Evolutionary conservation across 2,329 filamentous ascomycete genomes (phyloP).

Genomic region (Lasiodiplodia sp.): DNA sequence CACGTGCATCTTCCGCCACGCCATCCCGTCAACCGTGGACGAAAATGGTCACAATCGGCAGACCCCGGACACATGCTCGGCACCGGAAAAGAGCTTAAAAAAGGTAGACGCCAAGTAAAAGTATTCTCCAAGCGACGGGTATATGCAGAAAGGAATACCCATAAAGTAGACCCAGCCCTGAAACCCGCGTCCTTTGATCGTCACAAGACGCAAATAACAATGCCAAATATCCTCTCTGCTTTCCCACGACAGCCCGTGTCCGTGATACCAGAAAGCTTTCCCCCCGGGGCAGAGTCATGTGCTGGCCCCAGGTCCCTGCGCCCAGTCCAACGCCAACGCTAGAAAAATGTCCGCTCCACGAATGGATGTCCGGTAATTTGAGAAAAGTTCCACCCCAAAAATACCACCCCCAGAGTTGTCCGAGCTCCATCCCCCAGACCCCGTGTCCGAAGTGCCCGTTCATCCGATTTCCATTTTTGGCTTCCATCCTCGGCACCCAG

Average conservation of each 20-base stretch:
- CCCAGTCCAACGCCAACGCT: slow-evolving; percentile 25
- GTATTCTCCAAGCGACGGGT: slow-evolving; percentile 24
- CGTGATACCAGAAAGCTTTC: neutral
- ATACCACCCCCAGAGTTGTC: neutral
- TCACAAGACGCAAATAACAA: slow-evolving; percentile 8
- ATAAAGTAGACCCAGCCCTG: slow-evolving; percentile 14
- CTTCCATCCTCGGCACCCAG: neutral
- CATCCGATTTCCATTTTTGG: slow-evolving; percentile 15
- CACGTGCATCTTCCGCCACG: neutral
- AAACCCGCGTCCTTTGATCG: neutral
- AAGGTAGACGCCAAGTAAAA: slow-evolving; percentile 14
- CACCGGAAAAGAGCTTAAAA: slow-evolving; percentile 5
- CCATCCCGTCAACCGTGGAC: neutral
- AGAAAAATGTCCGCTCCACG: slow-evolving; percentile 8
- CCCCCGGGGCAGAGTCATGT: neutral
- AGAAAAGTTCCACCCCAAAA: neutral
- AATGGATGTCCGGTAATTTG: neutral
- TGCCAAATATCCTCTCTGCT: slow-evolving; percentile 8
- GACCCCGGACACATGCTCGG: neutral
- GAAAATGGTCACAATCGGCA: neutral
- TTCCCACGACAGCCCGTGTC: neutral
- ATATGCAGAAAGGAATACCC: slow-evolving; percentile 20
- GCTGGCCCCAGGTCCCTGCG: neutral
- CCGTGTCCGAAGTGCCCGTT: slow-evolving; percentile 7
- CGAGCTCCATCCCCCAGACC: slow-evolving; percentile 3